Evolutionary conservation across 371 early-diverging fungal species (phyloP).

Genomic region (Actinomucor elegans): DNA sequence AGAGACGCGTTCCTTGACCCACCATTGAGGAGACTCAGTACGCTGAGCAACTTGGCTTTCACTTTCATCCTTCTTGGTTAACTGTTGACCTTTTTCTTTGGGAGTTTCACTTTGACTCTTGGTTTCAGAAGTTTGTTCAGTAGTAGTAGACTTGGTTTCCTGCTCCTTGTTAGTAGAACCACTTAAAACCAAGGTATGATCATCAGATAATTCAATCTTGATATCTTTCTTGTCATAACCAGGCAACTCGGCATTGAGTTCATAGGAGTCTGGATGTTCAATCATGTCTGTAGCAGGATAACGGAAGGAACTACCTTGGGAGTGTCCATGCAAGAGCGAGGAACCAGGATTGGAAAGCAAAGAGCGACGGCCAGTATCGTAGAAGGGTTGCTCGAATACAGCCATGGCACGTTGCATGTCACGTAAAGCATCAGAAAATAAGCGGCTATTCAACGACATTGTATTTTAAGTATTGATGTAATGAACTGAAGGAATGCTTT

Average conservation of each 20-base stretch:
- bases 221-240: conserved; percentile 38
- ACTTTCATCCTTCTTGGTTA: neutral
- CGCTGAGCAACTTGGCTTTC: neutral
- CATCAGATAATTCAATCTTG: conserved; percentile 34
- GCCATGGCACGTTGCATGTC: conserved; percentile 40
- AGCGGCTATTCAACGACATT: conserved; percentile 32
- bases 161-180: conserved; percentile 18
- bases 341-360: neutral
- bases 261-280: conserved; percentile 28
- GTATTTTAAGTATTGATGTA: neutral
- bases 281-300: conserved; percentile 33
- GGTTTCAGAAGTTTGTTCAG: neutral
- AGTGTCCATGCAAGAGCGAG: neutral
- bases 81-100: neutral
- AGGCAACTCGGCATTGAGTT: conserved; percentile 39
- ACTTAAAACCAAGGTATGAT: conserved; percentile 25
- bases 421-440: conserved; percentile 37
- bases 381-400: conserved; percentile 38
- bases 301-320: neutral
- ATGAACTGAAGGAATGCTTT: neutral
- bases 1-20: conserved; percentile 37
- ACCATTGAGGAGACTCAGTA: conserved; percentile 20
- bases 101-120: neutral
- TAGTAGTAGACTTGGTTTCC: neutral
- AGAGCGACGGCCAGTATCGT: conserved; percentile 20